Evolutionary conservation across 2,329 filamentous ascomycete genomes (phyloP).

Genomic region (Sporothrix globosa): DNA sequence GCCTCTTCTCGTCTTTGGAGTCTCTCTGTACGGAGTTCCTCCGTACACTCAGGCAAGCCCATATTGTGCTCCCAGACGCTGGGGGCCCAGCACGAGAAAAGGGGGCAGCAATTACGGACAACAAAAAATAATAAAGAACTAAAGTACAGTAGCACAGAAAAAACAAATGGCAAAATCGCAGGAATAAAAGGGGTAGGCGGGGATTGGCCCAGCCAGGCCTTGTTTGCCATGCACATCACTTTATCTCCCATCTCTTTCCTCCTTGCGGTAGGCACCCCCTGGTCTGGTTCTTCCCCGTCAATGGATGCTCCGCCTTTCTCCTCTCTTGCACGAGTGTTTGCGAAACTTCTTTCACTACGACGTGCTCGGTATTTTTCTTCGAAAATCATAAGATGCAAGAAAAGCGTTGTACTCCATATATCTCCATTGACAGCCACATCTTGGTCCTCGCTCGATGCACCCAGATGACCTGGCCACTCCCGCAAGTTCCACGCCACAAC

Average conservation of each 20-base stretch:
- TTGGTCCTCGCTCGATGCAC: not conserved
- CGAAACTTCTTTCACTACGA: not conserved
- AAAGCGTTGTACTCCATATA: too few species aligned
- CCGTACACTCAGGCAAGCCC: not conserved
- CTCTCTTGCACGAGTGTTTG: not conserved
- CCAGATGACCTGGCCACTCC: not conserved
- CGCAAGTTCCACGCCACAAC: slow-evolving; percentile 13
- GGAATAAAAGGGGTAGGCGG: not conserved
- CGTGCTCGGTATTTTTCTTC: not conserved
- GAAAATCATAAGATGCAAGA: not conserved
- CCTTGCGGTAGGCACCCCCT: slow-evolving; percentile 10
- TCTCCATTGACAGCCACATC: not conserved
- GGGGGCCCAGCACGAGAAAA: slow-evolving; percentile 15
- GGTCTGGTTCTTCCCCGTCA: not conserved
- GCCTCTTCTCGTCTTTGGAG: not conserved
- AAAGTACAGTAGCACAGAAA: slow-evolving; percentile 3
- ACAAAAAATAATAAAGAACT: slow-evolving; percentile 15
- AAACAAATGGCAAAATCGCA: not conserved
- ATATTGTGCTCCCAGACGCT: slow-evolving; percentile 2
- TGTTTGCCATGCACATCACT: slow-evolving; percentile 13
- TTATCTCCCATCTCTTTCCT: not conserved
- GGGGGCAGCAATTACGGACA: slow-evolving; percentile 25
- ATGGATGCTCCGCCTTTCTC: not conserved
- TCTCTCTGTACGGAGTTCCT: too few species aligned
- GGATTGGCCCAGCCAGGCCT: not conserved